Evolutionary conservation across 1,284 basidiomycete species (phyloP), one percentile per base, ranked within the genome.

Genomic region (Athelia psychrophila): DNA sequence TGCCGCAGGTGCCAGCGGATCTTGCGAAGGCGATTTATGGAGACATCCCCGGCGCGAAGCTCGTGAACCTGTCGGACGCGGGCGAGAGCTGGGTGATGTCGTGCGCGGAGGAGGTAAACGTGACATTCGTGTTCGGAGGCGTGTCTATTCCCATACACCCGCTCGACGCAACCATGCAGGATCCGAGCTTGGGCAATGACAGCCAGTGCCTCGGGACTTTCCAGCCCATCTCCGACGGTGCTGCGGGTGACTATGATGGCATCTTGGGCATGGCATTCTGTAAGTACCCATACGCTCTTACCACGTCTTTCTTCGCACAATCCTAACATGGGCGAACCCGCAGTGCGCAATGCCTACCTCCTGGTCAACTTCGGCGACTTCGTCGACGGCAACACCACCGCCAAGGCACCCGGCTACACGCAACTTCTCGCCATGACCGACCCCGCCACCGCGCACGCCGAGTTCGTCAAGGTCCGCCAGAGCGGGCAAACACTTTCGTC

Each of bases 121-220:
- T 54, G 12, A 33, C 50, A 16, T 33, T 54, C 66, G 68, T 73
- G 52, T 81, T 88, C 48, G 73, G 64, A 13, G 80, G 81, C n/a
- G 64, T 73, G 2, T 56, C 66, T 15, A 80, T 74, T 58, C 84
- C 80, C 5, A 74, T 88, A 2, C 83, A 87, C 57, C 84, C 86
- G 2, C 65, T 88, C 42, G 86, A 88, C 61, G 73, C 76, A 35
- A 74, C 74, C 27, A 30, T 30, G 27, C 27, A 30, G 27, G 6
- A 13, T 13, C 27, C 27, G 27, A 30, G 27, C 13, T 30, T 30
- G 27, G 13, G 13, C 27, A 30, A 30, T 51, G 23, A 32, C 50
- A 50, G 24, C 24, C 50, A 12, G 36, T 51, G 27, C 52, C 50
- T 30, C 6, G 27, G 27, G 6, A 30, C 27, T 13, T 30, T 30